A percentile compares a stretch with the other conserved stretches of the same genome.
These are phyloP conservation scores for Vaccinium myrtillus DNA, from an alignment of 148 eudicot species.

Conservation along the genomic window DNA sequence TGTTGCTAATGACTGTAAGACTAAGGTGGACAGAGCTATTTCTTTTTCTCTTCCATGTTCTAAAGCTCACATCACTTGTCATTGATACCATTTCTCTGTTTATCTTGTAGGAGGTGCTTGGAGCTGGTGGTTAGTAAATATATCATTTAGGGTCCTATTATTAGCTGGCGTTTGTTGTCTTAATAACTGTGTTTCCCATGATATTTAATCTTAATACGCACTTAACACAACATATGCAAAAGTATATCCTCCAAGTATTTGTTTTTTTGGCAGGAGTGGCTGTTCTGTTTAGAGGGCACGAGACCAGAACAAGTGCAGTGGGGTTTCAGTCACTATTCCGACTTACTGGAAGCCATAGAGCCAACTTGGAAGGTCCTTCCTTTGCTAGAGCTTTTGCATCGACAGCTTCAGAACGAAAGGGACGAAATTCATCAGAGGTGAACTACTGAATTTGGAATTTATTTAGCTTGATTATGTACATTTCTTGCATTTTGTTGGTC, in stretches of 20 bases:
- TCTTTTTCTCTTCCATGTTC: background rate
- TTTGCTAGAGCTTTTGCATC: constrained; percentile 33
- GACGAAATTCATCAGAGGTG: constrained; percentile 28
- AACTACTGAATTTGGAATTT: background rate
- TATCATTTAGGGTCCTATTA: background rate
- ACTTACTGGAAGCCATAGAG: constrained; percentile 12
- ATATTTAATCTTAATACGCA: background rate
- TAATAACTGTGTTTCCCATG: background rate
- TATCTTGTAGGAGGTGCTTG: constrained; percentile 27
- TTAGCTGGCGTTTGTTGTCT: background rate
- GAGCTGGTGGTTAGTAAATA: constrained; percentile 29
- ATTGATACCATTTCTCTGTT: constrained; percentile 9
- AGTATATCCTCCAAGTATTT: background rate
- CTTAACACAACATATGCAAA: background rate
- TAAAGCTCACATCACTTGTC: background rate
- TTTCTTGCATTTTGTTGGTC: background rate
- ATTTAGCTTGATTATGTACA: background rate
- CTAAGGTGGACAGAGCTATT: background rate
- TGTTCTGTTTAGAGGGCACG: constrained; percentile 11
- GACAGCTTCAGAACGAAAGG: constrained; percentile 22
- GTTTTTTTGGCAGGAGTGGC: constrained; percentile 19
- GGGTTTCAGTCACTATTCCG: constrained; percentile 21
- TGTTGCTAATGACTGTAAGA: background rate
- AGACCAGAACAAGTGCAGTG: constrained; percentile 6
- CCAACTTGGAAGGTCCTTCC: constrained; percentile 10